Evolutionary conservation across 306 rosid genomes (phyloP).

Genomic region (Quercus robur): DNA sequence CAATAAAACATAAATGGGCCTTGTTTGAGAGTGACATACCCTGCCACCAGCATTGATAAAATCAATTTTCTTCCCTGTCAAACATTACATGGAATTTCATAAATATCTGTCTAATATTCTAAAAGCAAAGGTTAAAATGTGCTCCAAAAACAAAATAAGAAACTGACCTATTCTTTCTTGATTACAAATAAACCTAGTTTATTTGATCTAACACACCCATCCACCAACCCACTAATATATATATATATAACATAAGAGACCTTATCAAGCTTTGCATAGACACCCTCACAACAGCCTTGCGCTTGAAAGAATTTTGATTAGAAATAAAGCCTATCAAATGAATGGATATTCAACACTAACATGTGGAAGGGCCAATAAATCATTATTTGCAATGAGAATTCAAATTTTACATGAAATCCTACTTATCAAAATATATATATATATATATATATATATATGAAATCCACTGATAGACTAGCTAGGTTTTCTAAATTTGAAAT

Average conservation of each 20-base stretch:
- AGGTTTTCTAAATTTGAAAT: too few species aligned
- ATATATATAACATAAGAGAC: too few species aligned
- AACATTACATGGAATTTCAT: conserved; percentile 18
- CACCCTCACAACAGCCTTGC: too few species aligned
- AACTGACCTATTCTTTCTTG: not conserved
- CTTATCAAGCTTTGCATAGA: too few species aligned
- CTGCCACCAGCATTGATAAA: conserved; percentile 90
- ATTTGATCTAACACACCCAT: not conserved
- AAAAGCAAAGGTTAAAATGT: not conserved
- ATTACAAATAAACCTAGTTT: not conserved
- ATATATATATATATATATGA: too few species aligned
- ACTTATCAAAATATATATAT: too few species aligned
- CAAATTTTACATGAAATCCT: too few species aligned
- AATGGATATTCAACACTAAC: not conserved
- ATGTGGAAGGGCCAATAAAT: not conserved
- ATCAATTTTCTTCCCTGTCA: conserved; percentile 77
- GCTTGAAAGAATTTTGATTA: too few species aligned
- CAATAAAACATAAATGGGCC: not conserved
- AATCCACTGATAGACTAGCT: too few species aligned
- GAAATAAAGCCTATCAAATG: not conserved
- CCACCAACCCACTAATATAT: too few species aligned
- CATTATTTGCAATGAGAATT: not conserved
- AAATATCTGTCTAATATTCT: not conserved
- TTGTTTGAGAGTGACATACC: conserved; percentile 52
- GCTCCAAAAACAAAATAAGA: not conserved